These are phyloP conservation scores for Cotoneaster glaucophyllus DNA, from an alignment of 306 rosid species.

Conservation along the genomic window DNA sequence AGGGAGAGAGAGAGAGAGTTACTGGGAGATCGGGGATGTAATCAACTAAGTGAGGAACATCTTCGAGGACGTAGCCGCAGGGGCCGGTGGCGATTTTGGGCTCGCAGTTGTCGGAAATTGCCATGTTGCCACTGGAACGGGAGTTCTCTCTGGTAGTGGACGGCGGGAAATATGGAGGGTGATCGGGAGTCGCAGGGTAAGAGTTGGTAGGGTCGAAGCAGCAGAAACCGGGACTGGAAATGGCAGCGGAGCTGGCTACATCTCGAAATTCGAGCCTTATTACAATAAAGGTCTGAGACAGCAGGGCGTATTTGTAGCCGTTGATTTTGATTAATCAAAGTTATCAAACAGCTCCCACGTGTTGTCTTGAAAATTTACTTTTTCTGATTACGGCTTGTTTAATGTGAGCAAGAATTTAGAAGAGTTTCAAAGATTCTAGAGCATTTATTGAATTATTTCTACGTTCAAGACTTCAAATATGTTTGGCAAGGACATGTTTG, in stretches of 20 bases:
- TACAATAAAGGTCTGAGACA: background rate
- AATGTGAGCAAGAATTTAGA: background rate
- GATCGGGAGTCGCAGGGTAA: constrained; percentile 7
- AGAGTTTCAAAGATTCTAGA: too few species aligned
- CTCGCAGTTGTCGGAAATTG: background rate
- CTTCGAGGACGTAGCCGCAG: constrained; percentile 53
- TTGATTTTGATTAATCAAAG: background rate
- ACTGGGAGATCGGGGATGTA: constrained; percentile 43
- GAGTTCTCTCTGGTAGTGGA: background rate
- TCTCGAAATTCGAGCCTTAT: background rate
- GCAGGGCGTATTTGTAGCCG: background rate
- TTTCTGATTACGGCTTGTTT: too few species aligned
- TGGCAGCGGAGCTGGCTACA: background rate
- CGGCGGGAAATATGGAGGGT: background rate
- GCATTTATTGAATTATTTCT: too few species aligned
- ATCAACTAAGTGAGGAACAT: constrained; percentile 58
- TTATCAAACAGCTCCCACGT: background rate
- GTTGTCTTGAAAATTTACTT: background rate
- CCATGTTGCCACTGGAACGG: constrained; percentile 8
- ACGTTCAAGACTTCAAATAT: too few species aligned
- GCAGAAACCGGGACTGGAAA: constrained; percentile 14
- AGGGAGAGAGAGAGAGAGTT: background rate
- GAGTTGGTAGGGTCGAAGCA: constrained; percentile 29
- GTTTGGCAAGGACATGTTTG: too few species aligned
- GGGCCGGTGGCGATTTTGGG: constrained; percentile 37